Evolutionary conservation across 768 basidiomycete genomes (phyloP), one percentile per base, ranked within the genome.

Genomic region (Kockovaella imperatae): DNA sequence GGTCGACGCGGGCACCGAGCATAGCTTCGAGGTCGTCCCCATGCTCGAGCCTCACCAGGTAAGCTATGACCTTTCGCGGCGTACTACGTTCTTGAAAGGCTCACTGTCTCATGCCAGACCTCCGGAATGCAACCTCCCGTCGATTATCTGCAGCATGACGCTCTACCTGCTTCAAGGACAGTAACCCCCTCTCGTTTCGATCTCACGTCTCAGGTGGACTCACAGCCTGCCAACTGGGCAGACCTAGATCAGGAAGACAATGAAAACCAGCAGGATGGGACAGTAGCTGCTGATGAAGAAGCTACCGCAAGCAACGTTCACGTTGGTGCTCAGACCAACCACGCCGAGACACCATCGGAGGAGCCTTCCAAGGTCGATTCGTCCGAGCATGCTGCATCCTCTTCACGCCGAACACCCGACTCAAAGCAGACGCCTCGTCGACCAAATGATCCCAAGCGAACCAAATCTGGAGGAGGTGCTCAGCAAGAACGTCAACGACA

Each of bases 21-120:
- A 58, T 28, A 45, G 42, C 7, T 57, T 41, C 38, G 57, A 59
- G 44, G 40, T 57, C 15, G 42, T 59, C 18, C 49, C 52, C 15
- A 17, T 17, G 7, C 24, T 53, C 10, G 50, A 39, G 8, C 42
- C 54, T 7, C 54, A 59, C 29, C 49, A 62, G 55, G 57, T 62
- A 8, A 31, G 60, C 41, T 4, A 7, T 25, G 4, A 14, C 11
- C 17, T 17, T 7, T 29, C 10, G 34, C n/a, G 23, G 26, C 11
- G 24, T 32, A 8, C 20, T 26, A 8, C 17, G 32, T 18, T 24
- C 11, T 7, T 15, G 5, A 15, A 29, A 2, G 34, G 26, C 20
- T 32, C 25, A 14, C 11, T 39, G 8, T 31, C 25, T 18, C 10
- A 18, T 40, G 36, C 8, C 36, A 54, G 40, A 50, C 53, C 10